phyloP scores from a whole-genome alignment of 345 rosid species.

The Citrus glauca region DNA sequence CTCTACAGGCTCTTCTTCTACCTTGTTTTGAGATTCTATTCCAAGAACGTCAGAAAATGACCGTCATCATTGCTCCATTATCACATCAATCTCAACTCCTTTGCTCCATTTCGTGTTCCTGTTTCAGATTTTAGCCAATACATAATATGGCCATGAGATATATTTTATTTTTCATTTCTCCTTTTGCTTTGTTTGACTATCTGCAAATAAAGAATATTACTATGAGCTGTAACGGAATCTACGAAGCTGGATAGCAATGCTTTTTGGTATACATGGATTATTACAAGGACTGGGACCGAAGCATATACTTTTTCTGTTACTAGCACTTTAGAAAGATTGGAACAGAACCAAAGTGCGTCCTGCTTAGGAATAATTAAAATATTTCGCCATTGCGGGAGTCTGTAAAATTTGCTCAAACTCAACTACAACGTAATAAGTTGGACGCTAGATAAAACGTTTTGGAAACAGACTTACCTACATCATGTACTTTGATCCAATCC shows the following conservation, averaged over 20 bases:
- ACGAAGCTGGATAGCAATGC: not conserved
- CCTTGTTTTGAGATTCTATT: slow-evolving; percentile 48
- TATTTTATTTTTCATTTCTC: too few species aligned
- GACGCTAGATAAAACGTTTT: not conserved
- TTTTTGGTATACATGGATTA: too few species aligned
- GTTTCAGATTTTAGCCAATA: not conserved
- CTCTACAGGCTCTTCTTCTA: slow-evolving; percentile 53
- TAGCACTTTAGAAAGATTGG: too few species aligned
- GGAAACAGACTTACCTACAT: not conserved
- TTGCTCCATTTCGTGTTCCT: not conserved
- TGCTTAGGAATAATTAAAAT: too few species aligned
- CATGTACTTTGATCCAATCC: not conserved
- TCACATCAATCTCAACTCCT: not conserved
- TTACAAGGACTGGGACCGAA: too few species aligned
- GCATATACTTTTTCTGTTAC: too few species aligned
- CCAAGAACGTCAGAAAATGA: slow-evolving; percentile 54
- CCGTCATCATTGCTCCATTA: not conserved
- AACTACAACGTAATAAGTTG: not conserved
- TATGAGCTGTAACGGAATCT: not conserved
- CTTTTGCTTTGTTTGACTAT: not conserved
- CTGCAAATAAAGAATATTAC: not conserved
- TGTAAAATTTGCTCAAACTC: not conserved
- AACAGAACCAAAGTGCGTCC: too few species aligned
- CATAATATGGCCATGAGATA: not conserved
- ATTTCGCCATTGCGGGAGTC: not conserved